Evolutionary conservation across 371 early-diverging fungal genomes (phyloP).

Genomic region (Syncephalastrum sp.): DNA sequence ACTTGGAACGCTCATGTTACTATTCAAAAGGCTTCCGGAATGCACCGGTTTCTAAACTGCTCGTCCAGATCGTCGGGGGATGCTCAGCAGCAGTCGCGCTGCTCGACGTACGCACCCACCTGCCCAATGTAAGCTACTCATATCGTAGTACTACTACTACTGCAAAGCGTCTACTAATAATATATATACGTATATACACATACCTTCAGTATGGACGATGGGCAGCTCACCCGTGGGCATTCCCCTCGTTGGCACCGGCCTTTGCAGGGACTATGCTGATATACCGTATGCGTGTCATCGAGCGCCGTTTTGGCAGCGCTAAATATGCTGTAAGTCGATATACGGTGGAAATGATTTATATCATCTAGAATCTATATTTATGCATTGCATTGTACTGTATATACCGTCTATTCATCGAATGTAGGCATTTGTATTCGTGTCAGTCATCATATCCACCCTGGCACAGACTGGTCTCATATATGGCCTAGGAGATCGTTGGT

Average conservation of each 20-base stretch:
- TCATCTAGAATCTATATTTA: too few species aligned
- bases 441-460: slow-evolving; percentile 52
- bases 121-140: slow-evolving; percentile 11
- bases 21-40: slow-evolving; percentile 54
- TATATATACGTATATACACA: too few species aligned
- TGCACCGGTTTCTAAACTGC: slow-evolving; percentile 66
- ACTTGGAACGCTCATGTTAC: too few species aligned
- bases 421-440: slow-evolving; percentile 63
- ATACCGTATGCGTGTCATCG: slow-evolving; percentile 69
- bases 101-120: slow-evolving; percentile 26
- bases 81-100: slow-evolving; percentile 55
- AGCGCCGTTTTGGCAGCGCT: slow-evolving; percentile 69
- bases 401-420: not conserved
- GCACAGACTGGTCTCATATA: slow-evolving; percentile 53
- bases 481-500: not conserved
- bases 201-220: too few species aligned
- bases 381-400: too few species aligned
- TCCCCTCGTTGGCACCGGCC: slow-evolving; percentile 54
- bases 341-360: too few species aligned
- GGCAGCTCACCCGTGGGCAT: slow-evolving; percentile 39
- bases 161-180: not conserved
- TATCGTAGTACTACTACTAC: slow-evolving; percentile 4
- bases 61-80: slow-evolving; percentile 57
- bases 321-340: slow-evolving; percentile 60
- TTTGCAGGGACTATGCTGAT: slow-evolving; percentile 64